These are phyloP conservation scores for Fusarium neocosmosporiellum DNA, from an alignment of 2,329 filamentous ascomycete genomes.

Conservation along the genomic window DNA sequence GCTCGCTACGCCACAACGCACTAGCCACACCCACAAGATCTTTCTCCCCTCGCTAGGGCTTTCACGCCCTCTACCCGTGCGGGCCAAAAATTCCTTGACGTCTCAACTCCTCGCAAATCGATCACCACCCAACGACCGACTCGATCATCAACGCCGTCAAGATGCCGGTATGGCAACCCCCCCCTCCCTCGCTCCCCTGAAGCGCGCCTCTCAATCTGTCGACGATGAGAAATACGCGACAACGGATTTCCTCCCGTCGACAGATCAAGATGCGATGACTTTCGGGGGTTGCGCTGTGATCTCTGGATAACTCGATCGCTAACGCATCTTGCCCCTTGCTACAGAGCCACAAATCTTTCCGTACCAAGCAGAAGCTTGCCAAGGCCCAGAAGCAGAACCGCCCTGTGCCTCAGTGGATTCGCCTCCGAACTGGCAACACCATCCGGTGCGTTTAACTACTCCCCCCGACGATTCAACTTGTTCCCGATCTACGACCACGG, in stretches of 20 bases:
- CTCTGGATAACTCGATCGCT: constrained; percentile 34
- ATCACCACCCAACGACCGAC: constrained; percentile 49
- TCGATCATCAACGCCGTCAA: constrained; percentile 54
- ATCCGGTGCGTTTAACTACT: constrained; percentile 84
- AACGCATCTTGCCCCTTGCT: constrained; percentile 31
- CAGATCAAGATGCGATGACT: constrained; percentile 16
- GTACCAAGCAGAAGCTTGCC: constrained; percentile 99
- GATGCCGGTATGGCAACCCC: constrained; percentile 54
- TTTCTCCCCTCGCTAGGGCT: constrained; percentile 49
- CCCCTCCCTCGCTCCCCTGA: constrained; percentile 8
- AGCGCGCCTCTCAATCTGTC: constrained; percentile 21
- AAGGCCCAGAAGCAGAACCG: constrained; percentile 99
- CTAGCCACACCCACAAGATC: constrained; percentile 32
- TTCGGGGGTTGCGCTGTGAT: constrained; percentile 8
- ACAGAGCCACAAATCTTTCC: constrained; percentile 99
- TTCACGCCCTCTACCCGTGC: constrained; percentile 49
- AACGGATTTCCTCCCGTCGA: constrained; percentile 15
- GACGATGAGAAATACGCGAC: constrained; percentile 11
- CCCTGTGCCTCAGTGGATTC: constrained; percentile 99
- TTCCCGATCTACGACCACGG: constrained; percentile 4
- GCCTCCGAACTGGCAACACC: constrained; percentile 97
- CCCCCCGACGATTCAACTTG: constrained; percentile 2
- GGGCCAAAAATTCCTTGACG: constrained; percentile 49
- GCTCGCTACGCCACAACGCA: constrained; percentile 18
- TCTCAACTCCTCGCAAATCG: constrained; percentile 46